phyloP scores from a whole-genome alignment of 1,284 basidiomycete species.

The Ceratorhiza oryzae-sativae region DNA sequence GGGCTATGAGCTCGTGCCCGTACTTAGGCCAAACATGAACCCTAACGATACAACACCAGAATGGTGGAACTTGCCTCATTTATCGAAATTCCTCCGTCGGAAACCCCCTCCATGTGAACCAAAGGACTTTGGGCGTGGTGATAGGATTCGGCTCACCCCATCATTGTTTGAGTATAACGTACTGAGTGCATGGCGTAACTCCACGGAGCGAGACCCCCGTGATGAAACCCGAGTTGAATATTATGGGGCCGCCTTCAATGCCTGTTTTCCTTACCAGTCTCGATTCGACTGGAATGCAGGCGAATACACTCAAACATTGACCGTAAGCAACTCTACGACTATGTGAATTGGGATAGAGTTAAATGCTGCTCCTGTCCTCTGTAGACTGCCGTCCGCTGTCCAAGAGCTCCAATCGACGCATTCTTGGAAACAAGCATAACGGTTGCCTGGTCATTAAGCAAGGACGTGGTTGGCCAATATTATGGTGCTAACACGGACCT shows the following conservation, averaged over 20 bases:
- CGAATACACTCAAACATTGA: conserved; percentile 14
- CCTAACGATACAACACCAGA: conserved; percentile 14
- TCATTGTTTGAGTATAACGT: conserved; percentile 34
- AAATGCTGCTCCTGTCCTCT: background rate
- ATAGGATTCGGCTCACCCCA: conserved; percentile 2
- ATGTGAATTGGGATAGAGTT: background rate
- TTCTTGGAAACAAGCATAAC: conserved; percentile 8
- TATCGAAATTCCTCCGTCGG: conserved; percentile 5
- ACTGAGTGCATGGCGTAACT: conserved; percentile 12
- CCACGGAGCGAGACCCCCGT: background rate
- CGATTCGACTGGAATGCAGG: conserved; percentile 11
- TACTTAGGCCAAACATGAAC: background rate
- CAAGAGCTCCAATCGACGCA: background rate
- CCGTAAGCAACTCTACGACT: background rate
- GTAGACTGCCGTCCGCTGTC: conserved; percentile 14
- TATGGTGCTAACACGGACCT: background rate
- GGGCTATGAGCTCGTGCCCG: conserved; percentile 22
- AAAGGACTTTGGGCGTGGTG: conserved; percentile 21
- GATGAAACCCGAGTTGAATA: conserved; percentile 15
- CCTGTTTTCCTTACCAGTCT: background rate
- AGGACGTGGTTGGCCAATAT: conserved; percentile 14
- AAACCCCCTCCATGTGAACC: conserved; percentile 11
- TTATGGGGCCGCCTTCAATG: background rate
- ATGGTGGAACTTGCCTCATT: conserved; percentile 3
- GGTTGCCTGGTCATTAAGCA: background rate